These are phyloP conservation scores for Diospyros kaki DNA, from an alignment of 148 eudicot species.

Conservation along the genomic window DNA sequence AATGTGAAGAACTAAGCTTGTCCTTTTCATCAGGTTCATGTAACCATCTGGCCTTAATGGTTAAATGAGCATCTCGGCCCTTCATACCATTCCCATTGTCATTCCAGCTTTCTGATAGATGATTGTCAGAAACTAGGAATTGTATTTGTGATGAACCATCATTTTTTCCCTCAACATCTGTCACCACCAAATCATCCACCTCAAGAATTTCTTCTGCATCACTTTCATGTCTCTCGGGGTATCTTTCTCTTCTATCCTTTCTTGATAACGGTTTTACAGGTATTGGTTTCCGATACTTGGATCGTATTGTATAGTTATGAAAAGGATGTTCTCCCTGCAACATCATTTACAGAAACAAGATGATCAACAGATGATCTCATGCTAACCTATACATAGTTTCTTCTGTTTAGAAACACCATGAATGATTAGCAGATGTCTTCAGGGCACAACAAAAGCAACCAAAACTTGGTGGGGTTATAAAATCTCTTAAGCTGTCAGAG, in stretches of 20 bases:
- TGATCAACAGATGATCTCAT: background rate
- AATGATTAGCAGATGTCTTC: background rate
- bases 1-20: constrained; percentile 72
- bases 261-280: constrained; percentile 12
- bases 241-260: constrained; percentile 26
- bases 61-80: constrained; percentile 22
- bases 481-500: background rate
- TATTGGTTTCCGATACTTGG: constrained; percentile 56
- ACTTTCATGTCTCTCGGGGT: constrained; percentile 27
- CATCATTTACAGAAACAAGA: constrained; percentile 4
- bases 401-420: background rate
- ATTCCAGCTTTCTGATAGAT: constrained; percentile 18
- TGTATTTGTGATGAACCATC: constrained; percentile 13
- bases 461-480: background rate
- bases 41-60: constrained; percentile 70
- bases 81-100: constrained; percentile 19
- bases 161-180: constrained; percentile 28
- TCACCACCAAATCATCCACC: constrained; percentile 23
- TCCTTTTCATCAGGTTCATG: constrained; percentile 72
- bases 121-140: constrained; percentile 17
- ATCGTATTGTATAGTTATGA: constrained; percentile 81
- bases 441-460: background rate
- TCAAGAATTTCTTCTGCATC: constrained; percentile 33
- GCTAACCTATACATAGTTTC: background rate
- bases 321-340: constrained; percentile 90